phyloP scores from a whole-genome alignment of 148 eudicot species.

The Heliosperma pusillum region DNA sequence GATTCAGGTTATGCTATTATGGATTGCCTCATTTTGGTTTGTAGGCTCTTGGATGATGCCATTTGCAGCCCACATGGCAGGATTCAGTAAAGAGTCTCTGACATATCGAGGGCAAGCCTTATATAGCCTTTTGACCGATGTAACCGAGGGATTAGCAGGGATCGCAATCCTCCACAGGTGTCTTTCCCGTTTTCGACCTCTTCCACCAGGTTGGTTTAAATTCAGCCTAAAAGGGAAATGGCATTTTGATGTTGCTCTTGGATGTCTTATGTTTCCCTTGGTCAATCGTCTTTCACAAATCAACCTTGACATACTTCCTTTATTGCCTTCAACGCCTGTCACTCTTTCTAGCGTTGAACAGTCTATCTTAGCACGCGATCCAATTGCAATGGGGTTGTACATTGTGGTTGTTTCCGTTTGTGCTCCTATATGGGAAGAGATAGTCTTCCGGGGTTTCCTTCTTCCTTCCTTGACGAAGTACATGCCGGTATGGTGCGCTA shows the following conservation, averaged over 20 bases:
- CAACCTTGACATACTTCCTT: conserved; percentile 63
- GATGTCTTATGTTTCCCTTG: conserved; percentile 84
- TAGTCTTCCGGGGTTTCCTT: conserved; percentile 76
- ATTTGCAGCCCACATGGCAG: conserved; percentile 60
- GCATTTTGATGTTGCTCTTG: conserved; percentile 65
- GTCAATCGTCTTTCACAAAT: conserved; percentile 75
- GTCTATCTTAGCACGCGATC: conserved; percentile 72
- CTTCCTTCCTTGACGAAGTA: conserved; percentile 81
- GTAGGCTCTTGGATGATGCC: conserved; percentile 88
- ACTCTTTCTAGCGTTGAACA: conserved; percentile 75
- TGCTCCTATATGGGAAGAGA: conserved; percentile 87
- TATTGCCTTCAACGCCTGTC: conserved; percentile 63
- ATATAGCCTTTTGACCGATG: conserved; percentile 77
- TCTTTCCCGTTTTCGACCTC: conserved; percentile 68
- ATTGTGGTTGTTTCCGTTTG: conserved; percentile 66
- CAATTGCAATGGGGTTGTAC: conserved; percentile 72
- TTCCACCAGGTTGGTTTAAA: conserved; percentile 71
- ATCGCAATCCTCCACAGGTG: conserved; percentile 64
- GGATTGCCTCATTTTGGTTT: conserved; percentile 76
- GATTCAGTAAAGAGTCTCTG: conserved; percentile 66
- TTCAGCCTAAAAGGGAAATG: conserved; percentile 72
- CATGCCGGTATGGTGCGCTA: conserved; percentile 85
- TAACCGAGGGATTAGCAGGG: conserved; percentile 76
- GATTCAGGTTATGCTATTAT: conserved; percentile 66
- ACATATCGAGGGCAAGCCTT: conserved; percentile 79